Base-by-base conservation (phyloP, 345 rosid species). In the Odontarrhena argentea region DNA sequence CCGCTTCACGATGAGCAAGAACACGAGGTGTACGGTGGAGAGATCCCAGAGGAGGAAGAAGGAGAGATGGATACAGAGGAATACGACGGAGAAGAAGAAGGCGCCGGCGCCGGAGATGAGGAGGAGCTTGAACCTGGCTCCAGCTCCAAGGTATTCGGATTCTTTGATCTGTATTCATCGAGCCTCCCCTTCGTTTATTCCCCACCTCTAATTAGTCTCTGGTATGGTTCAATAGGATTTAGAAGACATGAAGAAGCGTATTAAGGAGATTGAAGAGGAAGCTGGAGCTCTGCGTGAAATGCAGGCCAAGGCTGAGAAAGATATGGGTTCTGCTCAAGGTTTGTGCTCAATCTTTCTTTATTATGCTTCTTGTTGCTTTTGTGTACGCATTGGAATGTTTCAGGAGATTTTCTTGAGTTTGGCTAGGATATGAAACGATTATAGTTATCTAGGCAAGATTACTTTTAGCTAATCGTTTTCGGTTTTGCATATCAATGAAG, bases 261-360 rank as follows among this genome's bases (percentile, higher is more conserved):
- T 94, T 62, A 91, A 86, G 76, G 97, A 94, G 82, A 94, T 94
- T 52, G 97, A 94, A 55, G 97, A 94, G 60, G 99, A 94, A 82
- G 97, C 99, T 30, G 87, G 95, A 5, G 97, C 99, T 69, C 87
- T 94, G 46, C 99, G 99, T 15, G 97, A 94, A 77, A 87, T 94
- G 97, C 99, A 94, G 82, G 95, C 99, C 60, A 94, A 94, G 75
- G 97, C 88, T 72, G 99, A 94, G 91, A 91, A 94, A 67, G 99
- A 94, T 82, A 91, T 94, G 99, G 97, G 92, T 15, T 77, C 97
- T 78, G 89, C 71, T 43, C 99, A 87, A 91, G 99, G 97, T 90
- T 51, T 28, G 50, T 38, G 11, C 49, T 13, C 9, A 50, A 4
- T 65, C 59, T 32, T 62, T 10, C 11, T 26, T 62, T 30, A 44